Base-by-base conservation (phyloP, 306 rosid species). In the Cucurbita pepo region DNA sequence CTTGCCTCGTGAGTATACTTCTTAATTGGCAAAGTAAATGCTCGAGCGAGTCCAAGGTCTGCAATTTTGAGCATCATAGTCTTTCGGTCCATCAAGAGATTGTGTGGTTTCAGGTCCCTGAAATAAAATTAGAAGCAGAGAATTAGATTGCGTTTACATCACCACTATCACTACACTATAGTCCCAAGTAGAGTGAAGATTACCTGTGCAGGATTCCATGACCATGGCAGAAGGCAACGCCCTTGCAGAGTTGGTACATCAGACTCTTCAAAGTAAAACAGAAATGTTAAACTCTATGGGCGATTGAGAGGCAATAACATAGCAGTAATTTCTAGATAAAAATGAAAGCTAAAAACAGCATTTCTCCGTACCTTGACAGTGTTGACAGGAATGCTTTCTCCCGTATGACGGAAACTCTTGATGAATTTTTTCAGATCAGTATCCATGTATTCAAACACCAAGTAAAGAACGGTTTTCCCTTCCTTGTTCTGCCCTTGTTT, bases 101-200 rank as follows among this genome's bases (percentile, higher is more conserved):
- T 94, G 84, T 94, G 99, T 25, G 99, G 97, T 77, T 94, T 94
- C 79, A 91, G 86, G 81, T 94, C 99, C 88, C 97, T 90, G 69
- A 5, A 0, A 0, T 45, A 44, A 52, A 45, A 4, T 40, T 8
- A 70, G 14, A 36, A 6, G 55, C n/a, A 41, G 36, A 7, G 48
- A 54, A 48, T 41, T 18, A 52, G 44, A 25, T 13, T 13, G 19
- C 57, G 0, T 38, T 18, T 54, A 54, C 37, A 38, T 54, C 25
- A 12, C 40, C 18, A 66, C 14, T 50, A 48, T 41, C 51, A 63
- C 52, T 5, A 16, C 43, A 1, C 18, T 15, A 9, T 10, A 4
- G 69, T 16, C 8, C 34, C 34, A 62, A 37, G 51, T 21, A 18
- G 36, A 64, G 25, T n/a, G 10, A 61, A 16, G 10, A 43, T 41